Conservation (phyloP, 2,329 filamentous ascomycete genomes). For the Trichoderma lentiforme region DNA sequence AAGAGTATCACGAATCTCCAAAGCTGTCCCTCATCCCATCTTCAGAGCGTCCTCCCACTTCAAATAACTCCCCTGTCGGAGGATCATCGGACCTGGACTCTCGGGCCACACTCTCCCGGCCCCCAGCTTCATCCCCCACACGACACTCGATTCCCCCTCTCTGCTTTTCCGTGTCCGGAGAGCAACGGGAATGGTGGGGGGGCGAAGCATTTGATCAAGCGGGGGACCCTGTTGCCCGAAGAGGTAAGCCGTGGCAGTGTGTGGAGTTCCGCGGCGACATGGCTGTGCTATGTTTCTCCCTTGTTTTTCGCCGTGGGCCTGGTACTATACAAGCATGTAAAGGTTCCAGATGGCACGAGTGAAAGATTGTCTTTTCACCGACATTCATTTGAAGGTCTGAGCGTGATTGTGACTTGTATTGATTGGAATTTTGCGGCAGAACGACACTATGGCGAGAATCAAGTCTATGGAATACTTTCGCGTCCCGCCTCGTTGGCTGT, state of each 20-base stretch:
- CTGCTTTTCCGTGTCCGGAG: conserved; percentile 12
- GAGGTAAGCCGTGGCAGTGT: not conserved
- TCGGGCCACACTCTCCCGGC: conserved; percentile 11
- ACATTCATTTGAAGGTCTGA: not conserved
- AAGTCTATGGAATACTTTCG: conserved; percentile 66
- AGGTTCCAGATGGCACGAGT: not conserved
- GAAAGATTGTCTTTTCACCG: not conserved
- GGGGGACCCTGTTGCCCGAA: not conserved
- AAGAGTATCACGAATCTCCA: not conserved
- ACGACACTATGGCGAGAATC: conserved; percentile 31
- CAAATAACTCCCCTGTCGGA: conserved; percentile 8
- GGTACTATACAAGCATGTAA: conserved; percentile 10
- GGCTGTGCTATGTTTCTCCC: conserved; percentile 11
- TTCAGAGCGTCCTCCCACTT: conserved; percentile 7
- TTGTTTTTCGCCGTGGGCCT: conserved; percentile 1
- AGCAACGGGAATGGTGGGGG: conserved; percentile 3
- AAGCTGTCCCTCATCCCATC: not conserved
- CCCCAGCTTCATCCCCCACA: not conserved
- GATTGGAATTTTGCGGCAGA: not conserved
- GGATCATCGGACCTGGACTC: not conserved
- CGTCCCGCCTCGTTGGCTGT: conserved; percentile 71
- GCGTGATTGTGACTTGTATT: not conserved
- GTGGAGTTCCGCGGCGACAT: conserved; percentile 7
- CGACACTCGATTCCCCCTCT: not conserved
- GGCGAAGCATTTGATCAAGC: not conserved